Conservation (phyloP, 306 rosid genomes). For the Trifolium pratense region DNA sequence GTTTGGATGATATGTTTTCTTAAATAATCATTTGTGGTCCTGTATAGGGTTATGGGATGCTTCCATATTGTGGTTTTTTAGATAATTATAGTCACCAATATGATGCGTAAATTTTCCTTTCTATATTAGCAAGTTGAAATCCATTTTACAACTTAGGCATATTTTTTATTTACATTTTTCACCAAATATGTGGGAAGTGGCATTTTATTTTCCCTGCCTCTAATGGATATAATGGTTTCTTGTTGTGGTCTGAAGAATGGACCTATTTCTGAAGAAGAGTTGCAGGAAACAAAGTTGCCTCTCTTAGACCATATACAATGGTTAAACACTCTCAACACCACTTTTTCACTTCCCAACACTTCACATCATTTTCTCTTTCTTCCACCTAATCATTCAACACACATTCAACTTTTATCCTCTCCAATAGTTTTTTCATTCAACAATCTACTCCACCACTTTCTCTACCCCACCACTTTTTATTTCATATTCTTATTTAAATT, state of each 20-base stretch:
- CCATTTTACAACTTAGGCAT: constrained; percentile 16
- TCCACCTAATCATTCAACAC: too few relatives aligned
- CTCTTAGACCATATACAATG: too few relatives aligned
- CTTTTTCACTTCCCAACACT: too few relatives aligned
- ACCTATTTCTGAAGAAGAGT: background rate
- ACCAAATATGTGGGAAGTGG: background rate
- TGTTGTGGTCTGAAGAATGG: too few relatives aligned
- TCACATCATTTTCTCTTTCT: too few relatives aligned
- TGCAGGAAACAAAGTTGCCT: background rate
- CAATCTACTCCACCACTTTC: too few relatives aligned
- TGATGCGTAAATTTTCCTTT: constrained; percentile 21
- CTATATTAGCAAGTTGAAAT: constrained; percentile 8
- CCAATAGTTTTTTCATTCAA: too few relatives aligned
- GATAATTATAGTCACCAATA: constrained; percentile 40
- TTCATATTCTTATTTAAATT: too few relatives aligned
- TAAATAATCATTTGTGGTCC: constrained; percentile 43
- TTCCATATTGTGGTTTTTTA: constrained; percentile 35
- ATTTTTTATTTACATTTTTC: constrained; percentile 7
- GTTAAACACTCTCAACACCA: too few relatives aligned
- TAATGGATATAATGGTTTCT: too few relatives aligned
- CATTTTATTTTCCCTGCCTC: background rate
- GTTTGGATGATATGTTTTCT: constrained; percentile 47
- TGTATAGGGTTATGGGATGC: constrained; percentile 63
- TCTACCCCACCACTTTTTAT: too few relatives aligned
- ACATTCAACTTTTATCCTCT: too few relatives aligned